phyloP scores from a whole-genome alignment of 306 rosid species.

The Gleditsia sinensis region DNA sequence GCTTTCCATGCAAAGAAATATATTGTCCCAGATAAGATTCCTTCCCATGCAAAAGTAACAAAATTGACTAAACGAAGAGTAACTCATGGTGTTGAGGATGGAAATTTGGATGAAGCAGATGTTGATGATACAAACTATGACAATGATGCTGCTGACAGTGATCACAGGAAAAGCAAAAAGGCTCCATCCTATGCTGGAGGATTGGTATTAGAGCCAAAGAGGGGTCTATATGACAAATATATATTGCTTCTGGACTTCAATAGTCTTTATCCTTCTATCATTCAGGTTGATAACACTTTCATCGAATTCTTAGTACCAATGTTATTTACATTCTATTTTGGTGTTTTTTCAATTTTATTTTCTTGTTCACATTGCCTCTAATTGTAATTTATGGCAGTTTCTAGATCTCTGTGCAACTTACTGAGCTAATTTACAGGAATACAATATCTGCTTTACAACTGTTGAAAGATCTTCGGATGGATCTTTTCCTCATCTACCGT shows the following conservation, averaged over 20 bases:
- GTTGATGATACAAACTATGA: slow-evolving; percentile 51
- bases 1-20: slow-evolving; percentile 91
- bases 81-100: slow-evolving; percentile 51
- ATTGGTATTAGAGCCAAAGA: slow-evolving; percentile 95
- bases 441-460: slow-evolving; percentile 95
- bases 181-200: slow-evolving; percentile 93
- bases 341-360: slow-evolving; percentile 14
- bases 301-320: slow-evolving; percentile 12
- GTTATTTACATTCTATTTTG: slow-evolving; percentile 10
- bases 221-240: slow-evolving; percentile 93
- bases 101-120: slow-evolving; percentile 57
- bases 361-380: slow-evolving; percentile 5
- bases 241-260: slow-evolving; percentile 93
- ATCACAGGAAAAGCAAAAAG: slow-evolving; percentile 75
- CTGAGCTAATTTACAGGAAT: slow-evolving; percentile 66
- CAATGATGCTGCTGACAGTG: slow-evolving; percentile 53
- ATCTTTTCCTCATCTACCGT: slow-evolving; percentile 71
- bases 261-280: slow-evolving; percentile 97
- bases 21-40: slow-evolving; percentile 84
- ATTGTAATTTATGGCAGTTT: slow-evolving; percentile 17
- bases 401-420: slow-evolving; percentile 24
- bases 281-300: slow-evolving; percentile 64
- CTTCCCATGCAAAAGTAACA: slow-evolving; percentile 58
- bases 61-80: slow-evolving; percentile 60
- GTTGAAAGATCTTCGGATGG: slow-evolving; percentile 78